A percentile compares a stretch with the other conserved stretches of the same genome.
phyloP scores from a whole-genome alignment of 805 yeast genomes.

The Yarrowia osloensis region DNA sequence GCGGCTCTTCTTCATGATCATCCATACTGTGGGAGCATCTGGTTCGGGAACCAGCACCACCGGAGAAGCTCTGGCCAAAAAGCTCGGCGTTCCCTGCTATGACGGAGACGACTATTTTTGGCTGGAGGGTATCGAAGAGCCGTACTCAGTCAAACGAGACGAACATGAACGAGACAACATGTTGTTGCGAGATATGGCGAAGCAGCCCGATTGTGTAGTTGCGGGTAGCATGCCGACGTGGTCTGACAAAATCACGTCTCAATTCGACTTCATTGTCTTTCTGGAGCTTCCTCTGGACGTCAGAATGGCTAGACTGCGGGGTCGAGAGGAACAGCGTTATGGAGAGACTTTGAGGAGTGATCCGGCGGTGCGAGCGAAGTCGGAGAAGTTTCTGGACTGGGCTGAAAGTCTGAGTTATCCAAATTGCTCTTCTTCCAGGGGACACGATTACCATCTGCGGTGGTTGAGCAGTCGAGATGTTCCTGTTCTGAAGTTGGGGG shows the following conservation, averaged over 20 bases:
- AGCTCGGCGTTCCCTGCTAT: background rate
- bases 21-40: slow-evolving; percentile 18
- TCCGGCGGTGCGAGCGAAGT: background rate
- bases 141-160: background rate
- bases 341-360: background rate
- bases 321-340: slow-evolving; percentile 1
- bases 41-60: slow-evolving; percentile 19
- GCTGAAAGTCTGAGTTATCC: slow-evolving; percentile 16
- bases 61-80: slow-evolving; percentile 2
- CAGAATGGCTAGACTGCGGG: background rate
- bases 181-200: slow-evolving; percentile 12
- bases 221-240: slow-evolving; percentile 19
- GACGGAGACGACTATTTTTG: slow-evolving; percentile 26
- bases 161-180: slow-evolving; percentile 5
- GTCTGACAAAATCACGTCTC: background rate
- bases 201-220: slow-evolving; percentile 6
- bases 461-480: background rate
- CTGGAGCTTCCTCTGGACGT: background rate
- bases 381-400: background rate
- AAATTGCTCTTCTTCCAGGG: background rate
- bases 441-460: slow-evolving; percentile 1
- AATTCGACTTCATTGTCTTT: slow-evolving; percentile 12
- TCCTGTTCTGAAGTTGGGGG: background rate
- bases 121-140: background rate
- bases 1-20: slow-evolving; percentile 21